Evolutionary conservation across 1,284 basidiomycete genomes (phyloP), one percentile per base, ranked within the genome.

Genomic region (Lentinus polychrous): DNA sequence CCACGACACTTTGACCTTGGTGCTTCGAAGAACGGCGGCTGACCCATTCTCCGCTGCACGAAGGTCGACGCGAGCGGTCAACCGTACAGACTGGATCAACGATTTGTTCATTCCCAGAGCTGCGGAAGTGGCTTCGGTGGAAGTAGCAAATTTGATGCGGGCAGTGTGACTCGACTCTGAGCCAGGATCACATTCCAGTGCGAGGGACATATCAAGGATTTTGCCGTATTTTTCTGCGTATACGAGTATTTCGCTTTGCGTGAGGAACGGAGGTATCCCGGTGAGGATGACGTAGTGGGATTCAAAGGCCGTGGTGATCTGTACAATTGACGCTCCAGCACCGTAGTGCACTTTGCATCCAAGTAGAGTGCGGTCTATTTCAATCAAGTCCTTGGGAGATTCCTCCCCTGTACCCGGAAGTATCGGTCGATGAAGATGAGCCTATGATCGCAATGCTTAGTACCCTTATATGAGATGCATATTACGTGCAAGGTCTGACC

Each of bases 301-400:
- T 41, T 78, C 73, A 17, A 70, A 72, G 1, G 67, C 55, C 1
- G 74, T 72, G 17, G 56, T 57, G 23, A 77, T 55, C 10, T 64
- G 40, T 18, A 59, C 52, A 2, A 72, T 65, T 15, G 55, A 52
- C 20, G 65, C 65, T 38, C 68, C 64, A 24, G 64, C 48, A 7
- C 68, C 68, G 53, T 73, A 74, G 1, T 50, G 51, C 18, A 76
- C 63, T 24, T 56, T 57, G 46, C 72, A 72, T 10, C 48, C 45
- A 7, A 54, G 40, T 14, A 52, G 54, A 17, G 48, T 52, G 8
- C 52, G 43, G 62, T 60, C 57, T 66, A 67, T 37, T 72, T 47
- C 17, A 53, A 51, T 12, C 60, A 27, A 4, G 62, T 46, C 64
- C 15, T 60, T 33, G 63, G 55, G 5, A 52, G 37, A 6, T n/a